Evolutionary conservation across 2,329 filamentous ascomycete species (phyloP), one percentile per base, ranked within the genome.

Genomic region (Elsinoe batatas): DNA sequence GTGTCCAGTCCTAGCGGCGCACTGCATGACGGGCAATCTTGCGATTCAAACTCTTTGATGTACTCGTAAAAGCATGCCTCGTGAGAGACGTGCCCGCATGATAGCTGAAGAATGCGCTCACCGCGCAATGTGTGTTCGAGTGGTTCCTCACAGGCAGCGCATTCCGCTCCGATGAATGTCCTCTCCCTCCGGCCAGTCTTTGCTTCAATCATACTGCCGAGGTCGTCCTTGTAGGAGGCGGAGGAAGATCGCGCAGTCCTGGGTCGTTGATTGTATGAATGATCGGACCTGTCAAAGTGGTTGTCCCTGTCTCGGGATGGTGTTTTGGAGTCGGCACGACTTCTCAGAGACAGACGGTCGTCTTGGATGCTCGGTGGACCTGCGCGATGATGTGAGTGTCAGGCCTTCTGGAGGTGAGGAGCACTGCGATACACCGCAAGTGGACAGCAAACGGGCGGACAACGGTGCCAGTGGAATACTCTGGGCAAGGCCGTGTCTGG

Each of bases 31-130:
- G 93, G 93, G 72, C 93, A 98, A 66, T 89, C 91, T 65, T 97
- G 90, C 54, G 88, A 88, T 63, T 97, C 91, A 58, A 91, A 87
- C 67, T 96, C 91, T 65, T 88, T 87, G 64, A 98, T 95, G 68
- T 94, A 96, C 71, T 98, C 93, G 73, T 97, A 97, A 69, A 98
- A 97, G 72, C 93, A 98, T 35, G 91, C 93, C 71, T 97, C 93
- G 69, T 98, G 93, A 10, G 91, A 90, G 58, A 98, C 91, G 71
- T 98, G 93, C n/a, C 85, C 82, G 72, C 93, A 98, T 5, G 91
- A 94, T 65, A 98, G 93, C 69, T 97, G 93, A 54, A 98, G 76
- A 59, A 98, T 90, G 62, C 90, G 84, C 74, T 98, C 93, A 58
- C 93, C 93, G 51, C 88, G 87, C 46, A 98, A 78, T 3, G 90